Percentiles rank a stretch among this genome's conserved stretches.
Conservation (phyloP, 345 rosid genomes). For the Hevea brasiliensis region DNA sequence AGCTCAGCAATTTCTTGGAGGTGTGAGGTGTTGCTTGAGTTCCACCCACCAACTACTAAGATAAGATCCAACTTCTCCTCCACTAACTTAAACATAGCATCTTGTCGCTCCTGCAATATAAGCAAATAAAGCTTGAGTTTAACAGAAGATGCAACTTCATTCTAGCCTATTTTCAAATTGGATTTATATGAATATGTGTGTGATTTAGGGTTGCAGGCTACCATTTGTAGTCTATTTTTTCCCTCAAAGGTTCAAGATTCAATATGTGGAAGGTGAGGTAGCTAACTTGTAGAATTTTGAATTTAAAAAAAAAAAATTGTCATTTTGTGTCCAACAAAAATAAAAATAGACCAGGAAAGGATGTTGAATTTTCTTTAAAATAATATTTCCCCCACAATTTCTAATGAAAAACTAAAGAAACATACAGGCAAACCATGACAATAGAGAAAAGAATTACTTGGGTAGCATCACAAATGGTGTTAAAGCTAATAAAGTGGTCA, state of each 20-base stretch:
- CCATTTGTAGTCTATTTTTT: background rate
- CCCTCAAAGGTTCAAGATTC: background rate
- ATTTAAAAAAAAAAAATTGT: background rate
- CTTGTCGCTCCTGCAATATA: conserved; percentile 83
- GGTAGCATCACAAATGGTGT: conserved; percentile 97
- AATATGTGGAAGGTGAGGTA: background rate
- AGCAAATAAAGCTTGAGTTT: conserved; percentile 3
- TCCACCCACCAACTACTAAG: conserved; percentile 95
- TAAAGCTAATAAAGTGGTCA: conserved; percentile 84
- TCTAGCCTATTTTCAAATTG: conserved; percentile 1
- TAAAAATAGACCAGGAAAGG: background rate
- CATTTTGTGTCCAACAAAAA: background rate
- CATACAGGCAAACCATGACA: background rate
- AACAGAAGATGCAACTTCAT: background rate
- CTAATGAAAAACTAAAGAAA: background rate
- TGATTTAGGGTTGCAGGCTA: background rate
- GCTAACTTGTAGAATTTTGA: background rate
- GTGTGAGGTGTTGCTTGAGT: conserved; percentile 98
- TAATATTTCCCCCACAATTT: background rate
- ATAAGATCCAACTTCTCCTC: conserved; percentile 86
- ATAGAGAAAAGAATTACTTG: conserved; percentile 50
- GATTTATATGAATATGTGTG: background rate
- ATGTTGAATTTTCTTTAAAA: background rate
- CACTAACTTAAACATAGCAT: conserved; percentile 90
- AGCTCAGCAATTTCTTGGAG: conserved; percentile 93